Conservation (phyloP, 768 basidiomycete genomes). For the Termitomyces sp. region DNA sequence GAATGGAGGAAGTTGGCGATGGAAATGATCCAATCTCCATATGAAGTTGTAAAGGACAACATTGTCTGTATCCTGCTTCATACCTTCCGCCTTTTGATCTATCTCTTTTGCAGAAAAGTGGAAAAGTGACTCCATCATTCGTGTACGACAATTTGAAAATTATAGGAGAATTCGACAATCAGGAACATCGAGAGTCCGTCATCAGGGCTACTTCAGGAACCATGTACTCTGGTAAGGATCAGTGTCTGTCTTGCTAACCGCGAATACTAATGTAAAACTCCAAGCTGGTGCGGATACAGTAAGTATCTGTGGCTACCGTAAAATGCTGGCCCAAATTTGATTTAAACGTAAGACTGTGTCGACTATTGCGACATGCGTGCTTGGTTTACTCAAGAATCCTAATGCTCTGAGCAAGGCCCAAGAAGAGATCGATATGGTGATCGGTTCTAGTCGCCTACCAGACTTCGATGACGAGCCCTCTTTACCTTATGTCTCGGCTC, state of each 20-base stretch:
- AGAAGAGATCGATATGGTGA: constrained; percentile 19
- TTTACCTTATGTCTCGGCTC: constrained; percentile 26
- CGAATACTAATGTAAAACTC: not conserved
- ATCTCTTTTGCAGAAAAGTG: not conserved
- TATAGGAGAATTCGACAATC: not conserved
- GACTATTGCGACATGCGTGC: not conserved
- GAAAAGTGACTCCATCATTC: not conserved
- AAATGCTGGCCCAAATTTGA: not conserved
- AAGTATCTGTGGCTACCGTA: not conserved
- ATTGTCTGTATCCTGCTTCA: not conserved
- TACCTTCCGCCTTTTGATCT: not conserved
- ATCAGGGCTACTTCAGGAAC: not conserved
- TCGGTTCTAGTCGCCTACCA: constrained; percentile 23
- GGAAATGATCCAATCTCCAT: not conserved
- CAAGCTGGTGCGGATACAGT: not conserved
- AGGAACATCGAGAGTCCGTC: not conserved
- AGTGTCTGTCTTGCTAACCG: not conserved
- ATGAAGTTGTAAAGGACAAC: not conserved
- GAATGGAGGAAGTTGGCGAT: not conserved
- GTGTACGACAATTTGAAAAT: not conserved
- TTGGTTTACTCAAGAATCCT: not conserved
- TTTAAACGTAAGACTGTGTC: not conserved
- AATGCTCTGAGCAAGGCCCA: constrained; percentile 9
- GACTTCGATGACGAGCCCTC: constrained; percentile 20
- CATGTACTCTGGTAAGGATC: not conserved